Evolutionary conservation across 2,329 filamentous ascomycete genomes (phyloP).

Genomic region (Hypoxylon sp.): DNA sequence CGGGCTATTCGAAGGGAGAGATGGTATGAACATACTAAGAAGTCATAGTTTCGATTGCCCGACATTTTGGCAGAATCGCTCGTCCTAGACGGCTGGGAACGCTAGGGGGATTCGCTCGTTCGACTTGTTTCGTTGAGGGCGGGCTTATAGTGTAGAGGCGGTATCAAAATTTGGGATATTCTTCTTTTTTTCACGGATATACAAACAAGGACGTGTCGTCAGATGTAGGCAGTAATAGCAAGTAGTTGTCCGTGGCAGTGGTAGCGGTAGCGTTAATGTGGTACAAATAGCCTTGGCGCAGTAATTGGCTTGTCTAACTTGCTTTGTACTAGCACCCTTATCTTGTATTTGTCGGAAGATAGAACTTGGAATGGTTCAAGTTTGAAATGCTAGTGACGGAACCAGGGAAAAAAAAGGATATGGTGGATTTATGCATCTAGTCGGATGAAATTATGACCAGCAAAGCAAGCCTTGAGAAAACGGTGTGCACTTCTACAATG

Average conservation of each 20-base stretch:
- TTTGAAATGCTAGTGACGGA: conserved; percentile 16
- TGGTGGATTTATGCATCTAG: conserved; percentile 23
- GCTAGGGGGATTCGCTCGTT: conserved; percentile 24
- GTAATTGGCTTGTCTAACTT: conserved; percentile 46
- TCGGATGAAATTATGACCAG: conserved; percentile 12
- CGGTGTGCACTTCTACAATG: conserved; percentile 39
- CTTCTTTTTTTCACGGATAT: conserved; percentile 12
- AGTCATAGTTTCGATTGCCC: conserved; percentile 98
- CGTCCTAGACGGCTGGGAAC: conserved; percentile 42
- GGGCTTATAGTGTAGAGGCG: conserved; percentile 17
- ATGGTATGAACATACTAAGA: conserved; percentile 76
- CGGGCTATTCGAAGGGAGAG: conserved; percentile 37
- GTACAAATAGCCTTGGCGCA: conserved; percentile 46
- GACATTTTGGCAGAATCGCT: conserved; percentile 76
- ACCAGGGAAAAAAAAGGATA: conserved; percentile 6
- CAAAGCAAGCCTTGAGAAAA: conserved; percentile 8
- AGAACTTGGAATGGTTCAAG: conserved; percentile 18
- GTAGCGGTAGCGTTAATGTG: conserved; percentile 20
- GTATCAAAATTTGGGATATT: conserved; percentile 14
- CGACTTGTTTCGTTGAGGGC: conserved; percentile 20
- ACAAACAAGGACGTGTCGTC: conserved; percentile 47
- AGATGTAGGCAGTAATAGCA: conserved; percentile 43
- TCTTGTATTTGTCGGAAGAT: conserved; percentile 25
- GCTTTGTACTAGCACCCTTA: conserved; percentile 46
- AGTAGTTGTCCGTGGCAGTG: conserved; percentile 23